A percentile compares a stretch with the other conserved stretches of the same genome.
Conservation (phyloP, 768 basidiomycete genomes). For the Porphyrellus cyaneotinctus region DNA sequence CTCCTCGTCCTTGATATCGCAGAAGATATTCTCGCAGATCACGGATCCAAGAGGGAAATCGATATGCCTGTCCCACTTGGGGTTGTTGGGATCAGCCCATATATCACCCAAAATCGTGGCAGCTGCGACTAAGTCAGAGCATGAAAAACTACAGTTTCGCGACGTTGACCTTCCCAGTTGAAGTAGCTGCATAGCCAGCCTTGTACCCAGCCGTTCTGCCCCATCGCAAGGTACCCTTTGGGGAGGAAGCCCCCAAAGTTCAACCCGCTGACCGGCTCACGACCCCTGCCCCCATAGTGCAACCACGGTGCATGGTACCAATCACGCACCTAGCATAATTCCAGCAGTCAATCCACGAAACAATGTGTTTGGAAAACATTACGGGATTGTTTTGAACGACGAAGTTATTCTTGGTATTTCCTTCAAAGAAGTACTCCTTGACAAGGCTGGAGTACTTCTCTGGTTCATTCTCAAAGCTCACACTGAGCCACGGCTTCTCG, state of each 20-base stretch:
- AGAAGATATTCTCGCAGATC: slow-evolving; percentile 5
- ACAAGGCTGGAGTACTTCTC: background rate
- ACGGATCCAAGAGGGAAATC: background rate
- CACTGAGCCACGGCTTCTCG: background rate
- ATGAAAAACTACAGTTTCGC: background rate
- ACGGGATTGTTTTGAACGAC: background rate
- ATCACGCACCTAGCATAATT: background rate
- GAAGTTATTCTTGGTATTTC: background rate
- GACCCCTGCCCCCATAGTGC: background rate
- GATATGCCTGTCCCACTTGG: background rate
- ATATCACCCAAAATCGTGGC: slow-evolving; percentile 3
- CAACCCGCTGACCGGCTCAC: slow-evolving; percentile 2
- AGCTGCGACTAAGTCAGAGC: background rate
- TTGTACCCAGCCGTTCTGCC: background rate
- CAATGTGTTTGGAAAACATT: background rate
- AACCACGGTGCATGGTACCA: slow-evolving; percentile 3
- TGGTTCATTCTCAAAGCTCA: background rate
- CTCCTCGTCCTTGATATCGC: background rate
- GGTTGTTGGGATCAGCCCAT: background rate
- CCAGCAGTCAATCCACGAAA: background rate
- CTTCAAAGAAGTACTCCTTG: background rate
- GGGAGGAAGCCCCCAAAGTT: background rate
- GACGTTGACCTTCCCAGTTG: slow-evolving; percentile 1
- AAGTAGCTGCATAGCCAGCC: slow-evolving; percentile 3
- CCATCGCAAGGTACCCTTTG: background rate